A percentile compares a stretch with the other conserved stretches of the same genome.
These are phyloP conservation scores for Raphanus sativus DNA, from an alignment of 345 rosid species.

Conservation along the genomic window DNA sequence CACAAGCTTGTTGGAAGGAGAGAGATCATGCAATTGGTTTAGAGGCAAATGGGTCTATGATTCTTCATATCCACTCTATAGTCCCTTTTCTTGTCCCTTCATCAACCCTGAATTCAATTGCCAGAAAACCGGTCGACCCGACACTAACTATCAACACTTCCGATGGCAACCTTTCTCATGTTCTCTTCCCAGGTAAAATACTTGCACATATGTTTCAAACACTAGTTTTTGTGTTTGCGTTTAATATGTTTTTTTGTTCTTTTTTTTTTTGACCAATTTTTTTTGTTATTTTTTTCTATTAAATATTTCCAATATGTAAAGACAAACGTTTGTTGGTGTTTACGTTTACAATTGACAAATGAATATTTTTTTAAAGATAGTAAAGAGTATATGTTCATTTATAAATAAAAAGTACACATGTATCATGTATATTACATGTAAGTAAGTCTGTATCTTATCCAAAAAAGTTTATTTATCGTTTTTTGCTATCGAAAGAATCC, in stretches of 20 bases:
- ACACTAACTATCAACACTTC: conserved; percentile 57
- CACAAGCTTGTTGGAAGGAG: conserved; percentile 24
- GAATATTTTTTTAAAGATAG: too few relatives aligned
- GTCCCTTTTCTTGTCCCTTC: conserved; percentile 63
- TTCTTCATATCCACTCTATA: conserved; percentile 62
- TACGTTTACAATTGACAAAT: too few relatives aligned
- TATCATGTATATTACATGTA: background rate
- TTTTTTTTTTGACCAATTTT: too few relatives aligned
- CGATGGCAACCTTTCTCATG: conserved; percentile 81
- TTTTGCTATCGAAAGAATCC: background rate
- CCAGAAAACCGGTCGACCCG: conserved; percentile 72
- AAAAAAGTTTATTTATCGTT: background rate
- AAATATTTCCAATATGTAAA: background rate
- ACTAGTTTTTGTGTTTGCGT: background rate
- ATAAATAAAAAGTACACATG: background rate
- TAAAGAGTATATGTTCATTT: too few relatives aligned
- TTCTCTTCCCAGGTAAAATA: conserved; percentile 61
- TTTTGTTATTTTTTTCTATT: too few relatives aligned
- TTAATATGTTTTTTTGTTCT: background rate
- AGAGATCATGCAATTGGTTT: conserved; percentile 48
- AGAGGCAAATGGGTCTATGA: conserved; percentile 79
- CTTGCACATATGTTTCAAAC: background rate
- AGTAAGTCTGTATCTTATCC: background rate
- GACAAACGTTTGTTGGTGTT: background rate
- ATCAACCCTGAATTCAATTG: conserved; percentile 74